phyloP scores from a whole-genome alignment of 1,139 yeast genomes.

The Pichiaceae sp. region DNA sequence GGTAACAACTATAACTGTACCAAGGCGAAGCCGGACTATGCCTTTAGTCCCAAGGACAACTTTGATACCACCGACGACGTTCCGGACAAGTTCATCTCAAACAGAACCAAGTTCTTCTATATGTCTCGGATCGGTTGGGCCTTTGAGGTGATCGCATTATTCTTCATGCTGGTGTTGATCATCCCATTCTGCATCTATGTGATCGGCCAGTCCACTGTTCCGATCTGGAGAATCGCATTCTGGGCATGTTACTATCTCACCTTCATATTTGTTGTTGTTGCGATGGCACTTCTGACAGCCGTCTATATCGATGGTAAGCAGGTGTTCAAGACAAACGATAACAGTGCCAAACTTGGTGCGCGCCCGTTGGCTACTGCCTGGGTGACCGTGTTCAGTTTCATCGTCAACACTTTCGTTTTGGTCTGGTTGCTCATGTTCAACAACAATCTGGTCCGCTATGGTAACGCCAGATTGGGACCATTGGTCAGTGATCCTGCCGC shows the following conservation, averaged over 20 bases:
- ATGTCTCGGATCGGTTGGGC: constrained; percentile 63
- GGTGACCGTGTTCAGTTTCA: constrained; percentile 13
- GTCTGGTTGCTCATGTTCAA: neutral
- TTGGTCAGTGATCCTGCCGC: neutral
- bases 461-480: neutral
- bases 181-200: constrained; percentile 12
- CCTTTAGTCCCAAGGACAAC: constrained; percentile 58
- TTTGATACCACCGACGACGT: constrained; percentile 35
- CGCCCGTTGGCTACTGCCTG: constrained; percentile 25
- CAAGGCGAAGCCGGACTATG: constrained; percentile 44
- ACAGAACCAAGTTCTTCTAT: constrained; percentile 48
- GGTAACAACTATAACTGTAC: constrained; percentile 39
- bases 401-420: constrained; percentile 6
- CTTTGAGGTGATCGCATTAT: constrained; percentile 51
- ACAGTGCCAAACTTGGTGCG: constrained; percentile 43
- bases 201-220: neutral
- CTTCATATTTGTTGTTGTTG: constrained; percentile 43
- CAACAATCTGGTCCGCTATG: neutral
- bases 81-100: constrained; percentile 38
- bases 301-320: constrained; percentile 54
- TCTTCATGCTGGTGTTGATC: constrained; percentile 45
- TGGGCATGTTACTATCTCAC: constrained; percentile 26
- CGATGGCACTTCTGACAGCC: constrained; percentile 60
- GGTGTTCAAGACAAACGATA: constrained; percentile 41
- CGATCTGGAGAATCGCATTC: constrained; percentile 3